Base-by-base conservation (phyloP, 345 rosid genomes). In the Conringia planisiliqua region DNA sequence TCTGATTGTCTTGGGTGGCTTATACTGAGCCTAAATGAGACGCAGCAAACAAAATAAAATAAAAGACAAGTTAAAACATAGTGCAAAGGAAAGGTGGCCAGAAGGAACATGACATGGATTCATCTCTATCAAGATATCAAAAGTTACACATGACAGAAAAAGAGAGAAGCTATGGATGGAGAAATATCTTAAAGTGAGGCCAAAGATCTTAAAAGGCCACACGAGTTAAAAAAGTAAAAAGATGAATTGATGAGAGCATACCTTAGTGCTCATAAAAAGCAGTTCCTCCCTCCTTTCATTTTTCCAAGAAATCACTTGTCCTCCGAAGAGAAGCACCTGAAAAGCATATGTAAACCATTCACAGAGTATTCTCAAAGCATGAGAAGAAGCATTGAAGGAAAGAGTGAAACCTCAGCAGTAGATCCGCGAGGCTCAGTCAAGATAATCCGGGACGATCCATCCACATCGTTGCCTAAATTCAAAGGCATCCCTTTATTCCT, bases 221-320 rank as follows among this genome's bases (percentile, higher is more conserved):
- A 18, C 1, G 11, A 7, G 5, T 5, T 30, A 0, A n/a, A 43
- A 43, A 5, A 43, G 14, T 11, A 71, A 50, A 50, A 4, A 47
- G 59, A 40, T 5, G 27, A 36, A 7, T 7, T 6, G 10, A 10
- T 5, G 0, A 16, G 0, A 6, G 6, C 27, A 68, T 70, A 93
- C 98, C 94, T 93, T 93, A 80, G 81, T 88, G 86, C 96, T 93
- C 89, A 80, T 84, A 68, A 72, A 93, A 71, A 93, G 96, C 43
- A 93, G 76, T 67, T 90, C 96, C 78, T 93, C 96, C 70, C 92
- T 83, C 71, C 91, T 77, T 63, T 89, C 92, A 64, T 89, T 93
- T 82, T 93, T 93, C 98, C 98, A 93, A 22, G 98, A 93, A 80
- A 93, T 83, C 16, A 93, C 92, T 74, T 90, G 98, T 52, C 96